These are phyloP conservation scores for Diaporthe helianthi DNA, from an alignment of 2,329 filamentous ascomycete species.

Conservation along the genomic window DNA sequence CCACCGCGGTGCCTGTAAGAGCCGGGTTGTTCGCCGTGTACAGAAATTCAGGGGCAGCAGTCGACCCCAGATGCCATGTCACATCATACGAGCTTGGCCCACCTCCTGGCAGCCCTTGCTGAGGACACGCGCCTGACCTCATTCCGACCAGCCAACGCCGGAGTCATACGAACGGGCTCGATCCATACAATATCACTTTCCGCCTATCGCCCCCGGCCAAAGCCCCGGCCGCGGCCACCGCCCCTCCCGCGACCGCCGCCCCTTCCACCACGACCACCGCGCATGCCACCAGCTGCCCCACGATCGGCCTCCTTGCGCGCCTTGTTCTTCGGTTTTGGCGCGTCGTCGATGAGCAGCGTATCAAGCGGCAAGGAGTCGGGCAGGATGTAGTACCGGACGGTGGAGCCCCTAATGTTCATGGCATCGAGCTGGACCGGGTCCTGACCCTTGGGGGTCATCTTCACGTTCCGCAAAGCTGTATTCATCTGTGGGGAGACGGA, in stretches of 20 bases:
- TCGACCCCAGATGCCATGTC: background rate
- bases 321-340: constrained; percentile 99
- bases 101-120: background rate
- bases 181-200: background rate
- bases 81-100: background rate
- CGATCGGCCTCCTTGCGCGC: constrained; percentile 86
- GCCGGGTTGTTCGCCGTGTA: background rate
- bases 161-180: background rate
- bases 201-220: constrained; percentile 19
- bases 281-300: constrained; percentile 56
- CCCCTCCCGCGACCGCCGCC: constrained; percentile 24
- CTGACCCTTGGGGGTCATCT: constrained; percentile 91
- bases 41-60: background rate
- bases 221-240: constrained; percentile 26
- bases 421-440: constrained; percentile 89
- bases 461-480: constrained; percentile 91
- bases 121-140: background rate
- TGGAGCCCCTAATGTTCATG: constrained; percentile 96
- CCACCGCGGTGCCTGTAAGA: background rate
- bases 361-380: constrained; percentile 95
- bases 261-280: constrained; percentile 27
- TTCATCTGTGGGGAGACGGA: constrained; percentile 99
- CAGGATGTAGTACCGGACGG: constrained; percentile 95
- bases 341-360: constrained; percentile 93
- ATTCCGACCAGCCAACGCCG: background rate